Base-by-base conservation (phyloP, 257 asterid species). In the Fraxinus americana region DNA sequence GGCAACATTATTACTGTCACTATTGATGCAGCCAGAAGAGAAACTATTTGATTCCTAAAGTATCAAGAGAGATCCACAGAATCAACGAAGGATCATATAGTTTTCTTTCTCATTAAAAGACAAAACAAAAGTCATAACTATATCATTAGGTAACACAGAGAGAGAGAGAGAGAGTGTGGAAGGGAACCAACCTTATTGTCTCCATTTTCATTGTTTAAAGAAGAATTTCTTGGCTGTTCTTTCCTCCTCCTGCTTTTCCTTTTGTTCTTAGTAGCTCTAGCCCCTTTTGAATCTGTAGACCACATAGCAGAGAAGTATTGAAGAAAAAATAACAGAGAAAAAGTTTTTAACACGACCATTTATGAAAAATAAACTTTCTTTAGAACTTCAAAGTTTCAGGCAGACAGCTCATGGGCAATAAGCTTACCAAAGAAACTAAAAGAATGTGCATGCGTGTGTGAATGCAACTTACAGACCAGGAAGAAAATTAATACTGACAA, bases 231-330 rank as follows among this genome's bases (percentile, higher is more conserved):
- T 41, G 86, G 90, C 72, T 88, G 90, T 70, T 92, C 99, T 87
- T 92, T 94, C 89, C 88, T 89, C 45, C 45, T 39, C 30, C 98
- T 93, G 32, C 87, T 92, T 81, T 94, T 92, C 92, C 87, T 92
- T 86, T 91, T 94, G 81, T 74, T 90, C 78, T 90, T 94, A 45
- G 95, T 85, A 84, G 86, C 70, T 81, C 87, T 82, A 23, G 73
- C 75, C 61, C 85, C 91, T 81, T 89, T 92, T 13, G 91, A 83
- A 81, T 89, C 97, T 92, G 92, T 82, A 87, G 74, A 78, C 36
- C 27, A 16, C 59, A 81, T 70, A 50, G 43, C 81, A 67, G 73
- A 41, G 50, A 65, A 23, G 67, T 45, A 67, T 67, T 67, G 59
- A 17, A 54, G 25, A 8, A 19, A 54, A 19, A 19, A 7, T 17